Evolutionary conservation across 176 grass and related monocot genomes (phyloP).

Genomic region (Phoenix roebelenii): DNA sequence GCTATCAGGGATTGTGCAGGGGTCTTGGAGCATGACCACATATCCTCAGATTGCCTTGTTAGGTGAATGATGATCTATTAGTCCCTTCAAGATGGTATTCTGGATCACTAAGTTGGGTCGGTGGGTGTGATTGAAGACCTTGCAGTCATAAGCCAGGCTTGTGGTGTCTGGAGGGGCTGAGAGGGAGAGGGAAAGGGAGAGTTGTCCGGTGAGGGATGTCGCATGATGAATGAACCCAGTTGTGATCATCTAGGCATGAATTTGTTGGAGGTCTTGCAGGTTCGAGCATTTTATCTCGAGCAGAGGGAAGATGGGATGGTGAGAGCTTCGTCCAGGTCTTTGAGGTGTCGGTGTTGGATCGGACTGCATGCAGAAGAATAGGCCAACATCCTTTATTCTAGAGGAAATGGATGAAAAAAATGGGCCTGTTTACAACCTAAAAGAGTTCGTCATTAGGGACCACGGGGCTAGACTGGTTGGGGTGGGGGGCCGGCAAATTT

Average conservation of each 20-base stretch:
- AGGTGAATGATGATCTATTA: not conserved
- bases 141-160: slow-evolving; percentile 1
- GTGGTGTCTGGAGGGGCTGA: not conserved
- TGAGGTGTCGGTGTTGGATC: not conserved
- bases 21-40: not conserved
- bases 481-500: too few species aligned
- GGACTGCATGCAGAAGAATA: too few species aligned
- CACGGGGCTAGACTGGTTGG: too few species aligned
- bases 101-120: not conserved
- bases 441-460: too few species aligned
- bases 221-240: not conserved
- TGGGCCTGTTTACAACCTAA: too few species aligned
- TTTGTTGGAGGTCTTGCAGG: slow-evolving; percentile 7
- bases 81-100: slow-evolving; percentile 3
- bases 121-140: slow-evolving; percentile 7
- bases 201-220: not conserved
- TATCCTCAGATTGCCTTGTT: not conserved
- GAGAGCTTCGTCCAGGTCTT: too few species aligned
- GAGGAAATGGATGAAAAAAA: too few species aligned
- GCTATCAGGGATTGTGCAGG: not conserved
- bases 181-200: not conserved
- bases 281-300: slow-evolving; percentile 1
- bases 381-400: too few species aligned
- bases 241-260: not conserved
- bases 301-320: not conserved